Evolutionary conservation across 176 grass and related monocot species (phyloP).

Genomic region (Canna indica): DNA sequence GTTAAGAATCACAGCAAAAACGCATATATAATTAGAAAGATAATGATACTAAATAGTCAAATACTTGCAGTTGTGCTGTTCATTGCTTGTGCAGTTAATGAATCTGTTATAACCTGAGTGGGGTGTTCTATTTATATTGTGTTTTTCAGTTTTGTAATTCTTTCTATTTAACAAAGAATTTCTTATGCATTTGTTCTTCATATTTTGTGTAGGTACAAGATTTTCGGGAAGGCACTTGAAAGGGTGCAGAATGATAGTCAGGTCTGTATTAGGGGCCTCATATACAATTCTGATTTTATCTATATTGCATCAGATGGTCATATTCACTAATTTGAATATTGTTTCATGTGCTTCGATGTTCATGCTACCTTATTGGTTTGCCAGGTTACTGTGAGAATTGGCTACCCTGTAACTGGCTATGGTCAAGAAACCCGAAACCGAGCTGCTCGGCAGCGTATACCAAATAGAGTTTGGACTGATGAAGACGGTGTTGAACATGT

Average conservation of each 20-base stretch:
- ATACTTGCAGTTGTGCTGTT: no score
- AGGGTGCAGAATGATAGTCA: constrained; percentile 82
- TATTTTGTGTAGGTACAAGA: constrained; percentile 57
- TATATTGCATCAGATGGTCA: background rate
- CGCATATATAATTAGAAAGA: no score
- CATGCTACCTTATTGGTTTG: constrained; percentile 8
- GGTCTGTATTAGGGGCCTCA: constrained; percentile 23
- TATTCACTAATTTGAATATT: background rate
- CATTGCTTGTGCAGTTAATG: no score
- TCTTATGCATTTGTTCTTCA: constrained; percentile 15
- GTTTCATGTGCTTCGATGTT: constrained; percentile 13
- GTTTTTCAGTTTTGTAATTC: background rate
- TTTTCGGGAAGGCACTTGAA: constrained; percentile 83
- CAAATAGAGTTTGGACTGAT: constrained; percentile 87
- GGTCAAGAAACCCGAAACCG: constrained; percentile 90
- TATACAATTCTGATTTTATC: background rate
- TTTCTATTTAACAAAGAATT: constrained; percentile 8
- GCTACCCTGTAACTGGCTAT: constrained; percentile 90
- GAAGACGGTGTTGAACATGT: constrained; percentile 91
- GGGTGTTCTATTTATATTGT: background rate
- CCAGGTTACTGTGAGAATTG: constrained; percentile 73
- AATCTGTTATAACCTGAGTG: no score
- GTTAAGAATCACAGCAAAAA: no score
- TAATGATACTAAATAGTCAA: no score
- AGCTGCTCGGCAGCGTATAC: constrained; percentile 75